These are phyloP conservation scores for Metschnikowia noctiluminum DNA, from an alignment of 805 yeast genomes.

Conservation along the genomic window DNA sequence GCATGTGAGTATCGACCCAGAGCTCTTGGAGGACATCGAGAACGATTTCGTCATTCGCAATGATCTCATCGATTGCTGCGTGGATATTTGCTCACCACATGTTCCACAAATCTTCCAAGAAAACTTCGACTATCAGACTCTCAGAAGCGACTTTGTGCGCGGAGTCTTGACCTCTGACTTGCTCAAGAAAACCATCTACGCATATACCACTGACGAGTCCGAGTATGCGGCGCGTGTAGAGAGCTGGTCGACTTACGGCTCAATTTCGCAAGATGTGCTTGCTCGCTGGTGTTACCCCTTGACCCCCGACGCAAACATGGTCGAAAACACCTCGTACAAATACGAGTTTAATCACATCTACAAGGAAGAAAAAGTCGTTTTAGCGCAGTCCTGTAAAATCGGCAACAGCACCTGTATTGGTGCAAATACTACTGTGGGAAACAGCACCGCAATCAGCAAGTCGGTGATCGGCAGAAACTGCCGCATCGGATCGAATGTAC, in stretches of 20 bases:
- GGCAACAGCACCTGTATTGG: constrained; percentile 84
- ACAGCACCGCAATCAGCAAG: constrained; percentile 59
- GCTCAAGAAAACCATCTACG: constrained; percentile 85
- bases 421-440: constrained; percentile 69
- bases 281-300: constrained; percentile 93
- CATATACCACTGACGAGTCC: constrained; percentile 73
- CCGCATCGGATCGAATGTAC: constrained; percentile 74
- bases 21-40: constrained; percentile 69
- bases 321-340: constrained; percentile 62
- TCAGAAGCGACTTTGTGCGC: constrained; percentile 82
- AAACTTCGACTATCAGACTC: constrained; percentile 87
- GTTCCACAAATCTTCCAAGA: constrained; percentile 96
- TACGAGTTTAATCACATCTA: constrained; percentile 85
- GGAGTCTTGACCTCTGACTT: constrained; percentile 91
- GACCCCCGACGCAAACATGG: constrained; percentile 78
- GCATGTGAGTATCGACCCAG: constrained; percentile 70
- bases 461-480: constrained; percentile 87
- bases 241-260: constrained; percentile 89
- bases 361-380: constrained; percentile 81
- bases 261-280: constrained; percentile 83
- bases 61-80: constrained; percentile 93
- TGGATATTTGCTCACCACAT: constrained; percentile 91
- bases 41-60: constrained; percentile 77
- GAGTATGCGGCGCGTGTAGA: constrained; percentile 93
- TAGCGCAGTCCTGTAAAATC: constrained; percentile 90